Conservation (phyloP, 495 filamentous ascomycete genomes). For the Xylaria flabelliformis region DNA sequence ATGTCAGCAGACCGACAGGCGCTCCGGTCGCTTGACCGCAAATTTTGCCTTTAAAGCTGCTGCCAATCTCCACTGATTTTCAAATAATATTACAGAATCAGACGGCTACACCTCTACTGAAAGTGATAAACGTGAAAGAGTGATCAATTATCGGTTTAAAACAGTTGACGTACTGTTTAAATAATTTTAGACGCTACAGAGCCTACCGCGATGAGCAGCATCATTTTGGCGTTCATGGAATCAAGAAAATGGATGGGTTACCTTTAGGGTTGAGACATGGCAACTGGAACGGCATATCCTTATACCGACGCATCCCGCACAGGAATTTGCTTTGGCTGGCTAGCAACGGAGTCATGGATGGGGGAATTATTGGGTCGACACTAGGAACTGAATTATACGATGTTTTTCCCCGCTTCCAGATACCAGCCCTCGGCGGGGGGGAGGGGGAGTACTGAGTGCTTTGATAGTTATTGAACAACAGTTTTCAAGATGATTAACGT, state of each 20-base stretch:
- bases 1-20: conserved; percentile 71
- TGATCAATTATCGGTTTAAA: background rate
- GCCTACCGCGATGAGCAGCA: conserved; percentile 24
- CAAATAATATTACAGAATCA: background rate
- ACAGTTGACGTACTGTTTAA: background rate
- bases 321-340: background rate
- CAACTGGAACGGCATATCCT: background rate
- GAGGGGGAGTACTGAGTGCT: background rate
- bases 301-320: background rate
- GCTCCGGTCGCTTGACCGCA: conserved; percentile 67
- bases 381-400: background rate
- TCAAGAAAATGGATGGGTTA: conserved; percentile 2
- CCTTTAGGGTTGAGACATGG: background rate
- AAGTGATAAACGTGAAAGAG: background rate
- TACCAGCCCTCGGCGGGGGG: conserved; percentile 16
- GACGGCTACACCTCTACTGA: background rate
- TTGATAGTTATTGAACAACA: conserved; percentile 4
- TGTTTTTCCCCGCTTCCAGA: conserved; percentile 12
- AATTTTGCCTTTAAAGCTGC: conserved; percentile 43
- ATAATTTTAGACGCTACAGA: conserved; percentile 7
- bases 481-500: background rate
- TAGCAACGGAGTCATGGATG: conserved; percentile 15
- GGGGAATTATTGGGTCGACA: background rate
- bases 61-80: background rate
- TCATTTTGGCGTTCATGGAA: conserved; percentile 33